These are phyloP conservation scores for Circinella umbellata DNA, from an alignment of 371 early-diverging fungal genomes.

Conservation along the genomic window DNA sequence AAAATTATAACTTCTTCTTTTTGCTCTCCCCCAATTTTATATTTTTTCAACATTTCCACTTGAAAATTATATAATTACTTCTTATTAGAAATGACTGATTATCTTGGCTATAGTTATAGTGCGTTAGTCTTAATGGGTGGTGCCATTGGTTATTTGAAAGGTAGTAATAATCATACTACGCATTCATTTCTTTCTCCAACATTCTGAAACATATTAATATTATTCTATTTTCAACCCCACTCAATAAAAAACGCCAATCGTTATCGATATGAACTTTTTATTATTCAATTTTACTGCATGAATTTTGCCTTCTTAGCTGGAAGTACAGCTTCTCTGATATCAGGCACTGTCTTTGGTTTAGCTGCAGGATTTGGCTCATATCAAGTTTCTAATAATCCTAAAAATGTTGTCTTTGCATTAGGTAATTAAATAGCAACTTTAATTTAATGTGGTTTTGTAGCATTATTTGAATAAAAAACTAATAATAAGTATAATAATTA, in stretches of 20 bases:
- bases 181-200: too few relatives aligned
- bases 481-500: background rate
- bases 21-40: background rate
- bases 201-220: background rate
- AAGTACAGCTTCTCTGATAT: slow-evolving; percentile 47
- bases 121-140: slow-evolving; percentile 44
- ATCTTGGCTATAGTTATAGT: slow-evolving; percentile 49
- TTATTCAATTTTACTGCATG: background rate
- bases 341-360: slow-evolving; percentile 48
- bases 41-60: background rate
- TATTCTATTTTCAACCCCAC: background rate
- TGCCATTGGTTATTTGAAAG: slow-evolving; percentile 51
- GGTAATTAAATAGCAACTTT: slow-evolving; percentile 27
- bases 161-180: slow-evolving; percentile 15
- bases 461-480: background rate
- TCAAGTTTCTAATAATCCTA: slow-evolving; percentile 49
- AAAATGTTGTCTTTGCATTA: slow-evolving; percentile 46
- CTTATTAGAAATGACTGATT: slow-evolving; percentile 35
- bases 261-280: too few relatives aligned
- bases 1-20: too few relatives aligned
- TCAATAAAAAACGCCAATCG: too few relatives aligned
- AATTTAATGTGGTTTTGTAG: background rate
- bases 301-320: slow-evolving; percentile 32
- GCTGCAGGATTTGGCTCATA: slow-evolving; percentile 47
- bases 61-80: background rate